Base-by-base conservation (phyloP, 2,329 filamentous ascomycete genomes). In the Delphinella strobiligena region DNA sequence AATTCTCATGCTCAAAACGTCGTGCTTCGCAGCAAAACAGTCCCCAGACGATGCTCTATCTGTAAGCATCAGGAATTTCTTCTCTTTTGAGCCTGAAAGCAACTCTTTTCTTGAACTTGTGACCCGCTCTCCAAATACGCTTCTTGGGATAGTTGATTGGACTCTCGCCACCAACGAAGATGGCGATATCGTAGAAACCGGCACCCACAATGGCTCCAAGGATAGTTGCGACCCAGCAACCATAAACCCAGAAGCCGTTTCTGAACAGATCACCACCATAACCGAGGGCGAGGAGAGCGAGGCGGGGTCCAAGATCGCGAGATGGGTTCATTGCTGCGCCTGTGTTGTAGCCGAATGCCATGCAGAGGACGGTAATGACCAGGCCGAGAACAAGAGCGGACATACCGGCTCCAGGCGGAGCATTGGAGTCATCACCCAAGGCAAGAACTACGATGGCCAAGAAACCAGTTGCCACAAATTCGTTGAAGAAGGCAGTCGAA, bases 101-200 rank as follows among this genome's bases (percentile, higher is more conserved):
- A 7, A 27, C 12, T 27, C 22, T 41, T 31, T 37, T 41, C 39
- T 41, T 41, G n/a, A 34, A 29, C 9, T 41, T 41, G n/a, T 41
- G 39, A 3, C 39, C 39, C 22, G 39, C 39, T 12, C 39, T 36
- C 39, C 39, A 41, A 10, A 41, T 27, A 11, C 39, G 31, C 34
- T 41, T 41, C 11, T 64, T 49, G n/a, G 51, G 64, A 48, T 72
- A 72, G 47, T 71, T 72, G n/a, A 72, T 60, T 0, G 67, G 68
- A 34, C 60, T 64, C 49, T 71, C 68, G 1, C 66, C 67, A 8
- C 53, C 53, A 1, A 63, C 64, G 45, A 71, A 72, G 37, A 72
- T 68, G n/a, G 63, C 58, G 19, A 61, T 56, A 49, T 71, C 68
- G 47, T 72, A 71, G 34, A 70, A 38, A 29, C 66, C 61, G 0